Conservation (phyloP, 768 basidiomycete species). For the Macrolepiota fuliginosa region DNA sequence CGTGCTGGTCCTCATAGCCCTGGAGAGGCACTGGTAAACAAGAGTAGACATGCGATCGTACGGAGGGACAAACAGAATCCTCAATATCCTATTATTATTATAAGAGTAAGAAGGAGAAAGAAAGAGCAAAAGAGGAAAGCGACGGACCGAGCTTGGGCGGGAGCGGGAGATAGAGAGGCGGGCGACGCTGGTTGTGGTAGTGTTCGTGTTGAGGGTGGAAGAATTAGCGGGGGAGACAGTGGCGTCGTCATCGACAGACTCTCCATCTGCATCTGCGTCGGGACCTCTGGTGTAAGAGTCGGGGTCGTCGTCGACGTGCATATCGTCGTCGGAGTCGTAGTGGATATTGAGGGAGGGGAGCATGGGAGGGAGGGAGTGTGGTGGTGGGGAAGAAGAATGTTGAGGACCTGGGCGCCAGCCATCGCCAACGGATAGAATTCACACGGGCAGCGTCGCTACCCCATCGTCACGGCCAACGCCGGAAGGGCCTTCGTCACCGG, state of each 20-base stretch:
- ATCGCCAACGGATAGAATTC: constrained; percentile 56
- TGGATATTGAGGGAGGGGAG: constrained; percentile 47
- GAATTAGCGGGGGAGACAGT: constrained; percentile 29
- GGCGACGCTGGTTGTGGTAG: constrained; percentile 26
- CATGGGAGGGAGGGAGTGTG: constrained; percentile 22
- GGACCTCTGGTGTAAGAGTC: constrained; percentile 48
- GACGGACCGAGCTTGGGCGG: constrained; percentile 40
- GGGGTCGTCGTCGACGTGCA: constrained; percentile 68
- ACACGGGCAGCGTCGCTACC: constrained; percentile 55
- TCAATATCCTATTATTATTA: constrained; percentile 41
- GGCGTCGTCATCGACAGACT: constrained; percentile 57
- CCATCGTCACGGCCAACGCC: constrained; percentile 60
- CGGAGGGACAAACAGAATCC: constrained; percentile 51
- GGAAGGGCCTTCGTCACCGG: constrained; percentile 55
- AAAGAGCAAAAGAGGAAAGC: constrained; percentile 15
- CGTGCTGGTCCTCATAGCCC: constrained; percentile 56
- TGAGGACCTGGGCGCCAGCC: constrained; percentile 47
- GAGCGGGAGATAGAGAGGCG: constrained; percentile 21
- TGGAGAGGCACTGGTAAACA: constrained; percentile 22
- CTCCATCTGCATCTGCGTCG: constrained; percentile 64
- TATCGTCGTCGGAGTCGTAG: constrained; percentile 64
- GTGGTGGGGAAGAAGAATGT: constrained; percentile 37
- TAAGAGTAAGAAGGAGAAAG: not conserved
- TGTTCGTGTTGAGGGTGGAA: constrained; percentile 30
- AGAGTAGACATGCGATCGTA: constrained; percentile 18